Conservation (phyloP, 2,329 filamentous ascomycete species). For the Aspergillus felis region DNA sequence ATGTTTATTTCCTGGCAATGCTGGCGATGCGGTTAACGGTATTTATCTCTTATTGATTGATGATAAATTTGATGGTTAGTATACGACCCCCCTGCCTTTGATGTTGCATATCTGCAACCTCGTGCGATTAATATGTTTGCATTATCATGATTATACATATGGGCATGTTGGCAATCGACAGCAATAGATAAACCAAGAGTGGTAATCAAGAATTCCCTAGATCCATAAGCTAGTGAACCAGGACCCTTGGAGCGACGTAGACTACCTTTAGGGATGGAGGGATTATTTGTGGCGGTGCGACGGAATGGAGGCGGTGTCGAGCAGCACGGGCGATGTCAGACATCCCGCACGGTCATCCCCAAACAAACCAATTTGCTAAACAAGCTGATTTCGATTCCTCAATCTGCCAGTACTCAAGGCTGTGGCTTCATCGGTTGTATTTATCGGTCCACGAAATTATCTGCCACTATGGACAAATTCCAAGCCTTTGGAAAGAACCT, state of each 20-base stretch:
- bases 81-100: neutral
- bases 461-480: conserved; percentile 61
- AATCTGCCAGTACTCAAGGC: neutral
- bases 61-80: neutral
- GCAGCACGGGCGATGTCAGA: conserved; percentile 3
- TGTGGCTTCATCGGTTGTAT: neutral
- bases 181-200: neutral
- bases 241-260: neutral
- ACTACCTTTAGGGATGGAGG: neutral
- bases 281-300: conserved; percentile 2
- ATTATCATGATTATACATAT: neutral
- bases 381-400: too few species aligned
- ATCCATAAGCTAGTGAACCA: too few species aligned
- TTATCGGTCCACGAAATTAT: neutral
- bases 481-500: conserved; percentile 68
- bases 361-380: neutral
- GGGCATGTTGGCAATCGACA: neutral
- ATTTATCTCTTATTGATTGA: neutral
- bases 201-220: neutral
- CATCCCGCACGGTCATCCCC: neutral
- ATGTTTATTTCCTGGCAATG: neutral
- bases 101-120: neutral
- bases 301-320: conserved; percentile 6
- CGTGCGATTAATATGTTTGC: neutral
- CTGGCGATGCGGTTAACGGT: neutral